phyloP scores from a whole-genome alignment of 2,329 filamentous ascomycete species.

The Apiospora koreana region DNA sequence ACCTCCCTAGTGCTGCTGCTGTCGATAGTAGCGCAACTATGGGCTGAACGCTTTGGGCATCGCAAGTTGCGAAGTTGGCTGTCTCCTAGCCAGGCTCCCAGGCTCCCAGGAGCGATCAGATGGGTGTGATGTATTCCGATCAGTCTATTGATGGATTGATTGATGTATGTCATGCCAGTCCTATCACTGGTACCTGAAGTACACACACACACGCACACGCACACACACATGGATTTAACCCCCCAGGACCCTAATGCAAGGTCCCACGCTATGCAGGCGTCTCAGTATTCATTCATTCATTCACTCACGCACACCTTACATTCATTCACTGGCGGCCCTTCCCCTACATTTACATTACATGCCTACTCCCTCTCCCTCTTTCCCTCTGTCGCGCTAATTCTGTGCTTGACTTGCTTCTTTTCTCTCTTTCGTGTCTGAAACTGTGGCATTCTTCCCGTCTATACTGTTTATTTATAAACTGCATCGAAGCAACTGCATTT shows the following conservation, averaged over 20 bases:
- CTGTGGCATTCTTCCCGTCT: slow-evolving; percentile 6
- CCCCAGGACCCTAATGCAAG: neutral
- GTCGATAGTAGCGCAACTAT: neutral
- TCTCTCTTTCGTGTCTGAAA: neutral
- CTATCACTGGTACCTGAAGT: neutral
- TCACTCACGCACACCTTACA: neutral
- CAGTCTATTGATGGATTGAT: neutral
- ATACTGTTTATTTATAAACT: neutral
- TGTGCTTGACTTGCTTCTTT: neutral
- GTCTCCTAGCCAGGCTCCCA: neutral
- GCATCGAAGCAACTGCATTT: neutral
- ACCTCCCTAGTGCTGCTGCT: neutral
- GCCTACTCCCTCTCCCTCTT: neutral
- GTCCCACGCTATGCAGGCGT: slow-evolving; percentile 6
- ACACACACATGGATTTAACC: neutral
- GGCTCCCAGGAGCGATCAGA: neutral
- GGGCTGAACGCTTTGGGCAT: slow-evolving; percentile 3
- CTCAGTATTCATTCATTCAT: neutral
- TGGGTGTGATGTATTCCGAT: neutral
- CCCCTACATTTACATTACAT: neutral
- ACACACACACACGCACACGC: neutral
- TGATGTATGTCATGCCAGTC: neutral
- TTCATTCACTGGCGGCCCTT: neutral
- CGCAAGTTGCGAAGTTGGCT: neutral
- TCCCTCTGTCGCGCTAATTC: neutral